Evolutionary conservation across 2,329 filamentous ascomycete species (phyloP), one percentile per base, ranked within the genome.

Genomic region (Stromatinia cepivora): DNA sequence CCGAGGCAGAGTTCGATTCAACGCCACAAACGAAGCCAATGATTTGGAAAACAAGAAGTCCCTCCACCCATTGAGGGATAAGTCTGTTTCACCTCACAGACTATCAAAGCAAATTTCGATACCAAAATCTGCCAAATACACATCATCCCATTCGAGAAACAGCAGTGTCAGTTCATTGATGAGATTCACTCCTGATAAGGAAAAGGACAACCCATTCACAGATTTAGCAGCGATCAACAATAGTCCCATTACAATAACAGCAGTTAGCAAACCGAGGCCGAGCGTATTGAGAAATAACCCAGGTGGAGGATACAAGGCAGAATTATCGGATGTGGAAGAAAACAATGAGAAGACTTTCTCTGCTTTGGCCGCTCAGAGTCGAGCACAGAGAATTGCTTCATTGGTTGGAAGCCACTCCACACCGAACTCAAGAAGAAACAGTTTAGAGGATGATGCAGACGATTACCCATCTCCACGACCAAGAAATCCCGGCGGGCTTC

Each of bases 401-500:
- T 67, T 77, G 28, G 76, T 78, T 25, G 74, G 75, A 59, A 75
- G 73, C 50, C 73, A 78, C 70, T 78, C 76, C 25, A 76, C 76
- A 50, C 77, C 77, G 4, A 71, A 73, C n/a, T 78, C 77, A 2
- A 73, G 76, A 64, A 73, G 76, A 39, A 73, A 67, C 22, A 78
- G 77, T 64, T 36, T 78, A 17, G 75, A 77, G 22, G 73, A 75
- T 4, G 74, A 76, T 8, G 71, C 67, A 6, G 74, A 76, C 22
- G 74, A 76, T 2, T 59, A 69, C 6, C 52, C 56, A 25, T 48
- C 66, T 17, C 58, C 66, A 52, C 64, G 56, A 9, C 67, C 48
- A 45, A 62, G 68, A 2, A 69, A 67, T 25, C 63, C 58, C 17
- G 52, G 57, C 22, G 61, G 69, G 10, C 73, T 73, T 42, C 76